Conservation (phyloP, 2,329 filamentous ascomycete genomes). For the Aspergillus carbonarius region DNA sequence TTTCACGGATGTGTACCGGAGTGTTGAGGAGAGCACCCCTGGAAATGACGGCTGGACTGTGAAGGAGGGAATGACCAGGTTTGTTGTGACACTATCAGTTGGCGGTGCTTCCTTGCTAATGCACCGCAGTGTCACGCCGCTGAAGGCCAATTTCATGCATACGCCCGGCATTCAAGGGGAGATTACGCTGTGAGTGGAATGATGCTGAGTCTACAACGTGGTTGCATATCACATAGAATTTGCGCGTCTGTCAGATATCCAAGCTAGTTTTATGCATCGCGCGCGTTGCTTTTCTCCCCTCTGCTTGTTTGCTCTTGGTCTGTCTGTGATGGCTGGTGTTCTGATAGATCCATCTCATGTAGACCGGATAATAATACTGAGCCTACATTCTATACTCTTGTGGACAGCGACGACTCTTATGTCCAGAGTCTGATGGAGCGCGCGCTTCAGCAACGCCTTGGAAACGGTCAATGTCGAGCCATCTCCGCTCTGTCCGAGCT, state of each 20-base stretch:
- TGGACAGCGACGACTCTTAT: constrained; percentile 85
- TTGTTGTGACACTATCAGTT: constrained; percentile 17
- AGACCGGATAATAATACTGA: constrained; percentile 36
- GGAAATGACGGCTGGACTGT: constrained; percentile 95
- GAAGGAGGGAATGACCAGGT: constrained; percentile 83
- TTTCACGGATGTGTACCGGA: constrained; percentile 82
- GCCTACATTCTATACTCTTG: constrained; percentile 63
- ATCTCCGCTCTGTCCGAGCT: constrained; percentile 54
- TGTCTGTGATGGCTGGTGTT: constrained; percentile 21
- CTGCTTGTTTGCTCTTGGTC: constrained; percentile 11
- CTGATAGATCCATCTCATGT: constrained; percentile 36
- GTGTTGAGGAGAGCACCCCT: constrained; percentile 73
- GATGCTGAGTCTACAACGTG: constrained; percentile 21
- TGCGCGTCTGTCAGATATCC: constrained; percentile 24
- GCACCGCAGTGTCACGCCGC: constrained; percentile 70
- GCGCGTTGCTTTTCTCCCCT: constrained; percentile 9
- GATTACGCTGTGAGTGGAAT: constrained; percentile 74
- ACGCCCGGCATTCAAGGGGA: constrained; percentile 65
- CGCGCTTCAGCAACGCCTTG: constrained; percentile 66
- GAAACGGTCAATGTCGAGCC: constrained; percentile 54
- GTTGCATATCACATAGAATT: constrained; percentile 26
- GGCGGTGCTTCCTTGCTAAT: constrained; percentile 8
- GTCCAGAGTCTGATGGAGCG: constrained; percentile 80
- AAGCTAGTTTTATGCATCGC: constrained; percentile 28
- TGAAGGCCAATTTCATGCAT: constrained; percentile 93